Base-by-base conservation (phyloP, 1,139 yeast genomes). In the Pichia sp. region DNA sequence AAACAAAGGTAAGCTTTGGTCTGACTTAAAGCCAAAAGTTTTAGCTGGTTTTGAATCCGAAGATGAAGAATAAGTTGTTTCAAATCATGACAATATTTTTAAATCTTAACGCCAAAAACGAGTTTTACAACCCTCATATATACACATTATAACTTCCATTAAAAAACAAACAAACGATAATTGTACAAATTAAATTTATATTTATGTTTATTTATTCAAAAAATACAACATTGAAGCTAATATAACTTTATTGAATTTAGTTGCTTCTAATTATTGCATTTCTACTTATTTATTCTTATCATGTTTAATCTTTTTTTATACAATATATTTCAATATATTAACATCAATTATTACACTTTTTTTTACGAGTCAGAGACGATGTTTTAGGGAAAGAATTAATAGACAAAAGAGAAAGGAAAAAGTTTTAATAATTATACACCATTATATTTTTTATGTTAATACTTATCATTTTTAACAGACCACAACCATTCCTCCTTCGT, bases 1-100 rank as follows among this genome's bases (percentile, higher is more conserved):
- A 72, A 91, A 91, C 80, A 74, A 74, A 63, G 98, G 97, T 59
- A 91, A 91, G 73, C 87, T 88, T 72, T 91, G 98, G 98, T 80
- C 84, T 64, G 97, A 91, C 60, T 85, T 91, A 63, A 86, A 84
- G 70, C 70, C 70, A 53, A 74, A 43, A 38, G 42, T 72, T 55
- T 49, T 78, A 54, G 69, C 68, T 45, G 82, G 68, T 51, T 43
- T 45, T 37, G 53, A 71, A 41, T 37, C 46, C 9, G 51, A 40
- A 31, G 53, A 49, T 26, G 54, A 55, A 20, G 44, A 41, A 31
- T 38, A 5, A 31, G 24, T 31, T 32, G 34, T 15, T 31, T 23
- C 7, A 7, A 30, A 23, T 31, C 20, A 16, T 23, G 15, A 19
- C 14, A 6, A 33, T 15, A 15, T 22, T 9, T n/a, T 26, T 16